phyloP scores from a whole-genome alignment of 345 rosid genomes.

The Gynandropsis gynandra region DNA sequence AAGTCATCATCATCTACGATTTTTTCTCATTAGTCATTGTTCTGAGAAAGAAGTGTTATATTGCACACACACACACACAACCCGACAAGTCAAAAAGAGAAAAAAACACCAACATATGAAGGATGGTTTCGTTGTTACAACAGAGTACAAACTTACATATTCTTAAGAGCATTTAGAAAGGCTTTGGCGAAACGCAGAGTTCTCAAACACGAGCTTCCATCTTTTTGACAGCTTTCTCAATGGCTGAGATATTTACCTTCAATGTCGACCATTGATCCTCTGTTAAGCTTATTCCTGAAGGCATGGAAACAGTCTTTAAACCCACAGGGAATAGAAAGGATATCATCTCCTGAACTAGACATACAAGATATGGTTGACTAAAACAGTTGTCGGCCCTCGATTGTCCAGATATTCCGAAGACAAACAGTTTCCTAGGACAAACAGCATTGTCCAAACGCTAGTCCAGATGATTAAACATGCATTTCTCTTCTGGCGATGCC shows the following conservation, averaged over 20 bases:
- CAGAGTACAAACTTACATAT: too few species aligned
- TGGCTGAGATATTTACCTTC: conserved; percentile 50
- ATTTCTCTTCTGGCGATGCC: neutral
- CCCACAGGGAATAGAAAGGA: neutral
- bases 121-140: too few species aligned
- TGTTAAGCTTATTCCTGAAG: conserved; percentile 76
- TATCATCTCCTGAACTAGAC: neutral
- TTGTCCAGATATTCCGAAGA: too few species aligned
- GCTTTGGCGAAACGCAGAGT: neutral
- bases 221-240: conserved; percentile 63
- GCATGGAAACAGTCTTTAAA: neutral
- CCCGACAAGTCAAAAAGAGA: too few species aligned
- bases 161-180: neutral
- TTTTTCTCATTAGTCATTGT: too few species aligned
- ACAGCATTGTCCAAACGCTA: too few species aligned
- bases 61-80: too few species aligned
- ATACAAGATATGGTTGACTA: neutral
- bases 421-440: neutral
- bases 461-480: too few species aligned
- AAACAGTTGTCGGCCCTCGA: neutral
- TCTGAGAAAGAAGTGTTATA: too few species aligned
- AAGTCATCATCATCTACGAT: too few species aligned
- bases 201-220: conserved; percentile 44
- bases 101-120: too few species aligned
- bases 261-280: conserved; percentile 77